Base-by-base conservation (phyloP, 129 eudicot genomes). In the Logfia minima region DNA sequence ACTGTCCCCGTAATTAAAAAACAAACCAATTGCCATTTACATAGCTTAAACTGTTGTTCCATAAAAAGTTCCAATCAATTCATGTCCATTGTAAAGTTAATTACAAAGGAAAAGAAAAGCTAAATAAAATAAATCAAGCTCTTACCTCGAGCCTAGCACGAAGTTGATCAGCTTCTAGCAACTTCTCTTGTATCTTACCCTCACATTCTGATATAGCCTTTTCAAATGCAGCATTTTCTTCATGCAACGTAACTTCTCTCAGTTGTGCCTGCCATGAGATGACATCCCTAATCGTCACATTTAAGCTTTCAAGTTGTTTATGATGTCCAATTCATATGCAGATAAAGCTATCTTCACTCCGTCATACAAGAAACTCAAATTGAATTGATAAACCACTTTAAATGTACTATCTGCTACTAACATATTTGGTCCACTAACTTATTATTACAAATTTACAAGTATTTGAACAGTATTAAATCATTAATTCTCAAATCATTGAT, bases 201-300 rank as follows among this genome's bases (percentile, higher is more conserved):
- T 86, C 88, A 69, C 96, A 90, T 58, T 82, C 77, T 8, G 88
- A 80, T 83, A 93, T 93, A 18, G 88, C 98, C 66, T 84, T 84
- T 81, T 83, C 89, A 82, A 83, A 87, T 55, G 95, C 98, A 60
- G 81, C 85, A 72, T 90, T 90, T 86, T 92, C 98, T 82, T 92
- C 90, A 52, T 67, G 88, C 83, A 92, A 78, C 6, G 88, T 84
- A 67, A 77, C 35, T 72, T 90, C 98, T 80, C 98, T 83, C 67
- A 82, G 75, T 78, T 90, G 96, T 37, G 87, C 90, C 98, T 90
- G 88, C 65, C 67, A 75, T 34, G 53, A 68, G 18, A 63, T 68
- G 34, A 16, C 80, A 74, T 59, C 52, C 56, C 58, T 31, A 51
- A 71, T 17, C 31, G 43, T 74, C 82, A 85, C 62, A 77, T 34